A percentile compares a stretch with the other conserved stretches of the same genome.
phyloP scores from a whole-genome alignment of 176 grass and related monocot genomes.

The Stipa capillata region DNA sequence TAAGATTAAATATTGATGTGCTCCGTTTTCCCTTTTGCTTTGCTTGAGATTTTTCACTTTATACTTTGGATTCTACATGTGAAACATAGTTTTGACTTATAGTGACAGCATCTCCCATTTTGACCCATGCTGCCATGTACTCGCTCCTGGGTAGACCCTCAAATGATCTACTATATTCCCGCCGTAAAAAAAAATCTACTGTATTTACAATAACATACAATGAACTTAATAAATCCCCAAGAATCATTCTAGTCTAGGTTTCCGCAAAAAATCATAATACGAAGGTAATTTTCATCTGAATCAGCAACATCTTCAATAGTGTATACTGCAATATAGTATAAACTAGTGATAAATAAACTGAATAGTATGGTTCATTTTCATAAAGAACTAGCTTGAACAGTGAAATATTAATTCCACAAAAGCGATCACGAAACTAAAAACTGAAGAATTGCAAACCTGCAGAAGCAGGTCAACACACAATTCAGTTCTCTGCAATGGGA shows the following conservation, averaged over 20 bases:
- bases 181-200: not conserved
- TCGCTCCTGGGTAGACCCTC: not conserved
- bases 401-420: not conserved
- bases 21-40: too few relatives aligned
- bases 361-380: not conserved
- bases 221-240: not conserved
- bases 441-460: not conserved
- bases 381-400: not conserved
- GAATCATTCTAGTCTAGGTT: not conserved
- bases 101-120: not conserved
- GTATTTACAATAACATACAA: not conserved
- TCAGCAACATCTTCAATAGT: not conserved
- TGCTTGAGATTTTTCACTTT: not conserved
- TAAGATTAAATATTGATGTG: not conserved
- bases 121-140: not conserved
- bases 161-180: not conserved
- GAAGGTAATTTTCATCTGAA: not conserved
- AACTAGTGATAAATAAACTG: not conserved
- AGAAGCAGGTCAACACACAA: not conserved
- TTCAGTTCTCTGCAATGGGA: slow-evolving; percentile 74
- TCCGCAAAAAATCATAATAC: not conserved
- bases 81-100: not conserved
- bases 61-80: not conserved
- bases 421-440: not conserved
- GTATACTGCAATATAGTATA: not conserved